Conservation (phyloP, 192 early-diverging fungal genomes). For the Linnemannia hyalina region DNA sequence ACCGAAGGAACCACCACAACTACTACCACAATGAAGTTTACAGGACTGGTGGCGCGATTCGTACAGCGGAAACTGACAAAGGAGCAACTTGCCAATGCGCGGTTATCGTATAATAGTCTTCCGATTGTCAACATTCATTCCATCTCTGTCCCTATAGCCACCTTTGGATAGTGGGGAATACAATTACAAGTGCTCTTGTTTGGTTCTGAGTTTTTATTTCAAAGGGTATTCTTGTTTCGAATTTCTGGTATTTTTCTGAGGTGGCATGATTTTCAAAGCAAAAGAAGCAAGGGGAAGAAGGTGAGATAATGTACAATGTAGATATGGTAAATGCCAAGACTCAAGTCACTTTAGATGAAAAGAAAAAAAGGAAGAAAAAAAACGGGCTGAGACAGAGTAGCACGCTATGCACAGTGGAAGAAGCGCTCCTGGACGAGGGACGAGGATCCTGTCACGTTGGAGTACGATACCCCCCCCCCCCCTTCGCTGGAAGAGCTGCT, state of each 20-base stretch:
- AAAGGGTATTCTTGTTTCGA: neutral
- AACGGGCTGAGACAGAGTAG: too few species aligned
- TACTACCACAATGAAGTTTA: neutral
- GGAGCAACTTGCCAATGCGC: conserved; percentile 30
- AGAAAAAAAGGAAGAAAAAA: too few species aligned
- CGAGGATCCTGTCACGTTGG: neutral
- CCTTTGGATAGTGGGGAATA: neutral
- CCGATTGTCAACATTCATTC: conserved; percentile 44
- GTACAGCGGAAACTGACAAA: conserved; percentile 36
- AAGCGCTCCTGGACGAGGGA: too few species aligned
- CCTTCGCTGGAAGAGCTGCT: neutral
- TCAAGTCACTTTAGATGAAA: too few species aligned
- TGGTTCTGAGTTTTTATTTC: neutral
- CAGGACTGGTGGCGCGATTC: conserved; percentile 15
- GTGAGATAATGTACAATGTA: too few species aligned
- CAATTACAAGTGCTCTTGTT: neutral
- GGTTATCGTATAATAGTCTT: conserved; percentile 40
- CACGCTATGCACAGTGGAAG: too few species aligned
- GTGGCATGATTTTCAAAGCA: too few species aligned
- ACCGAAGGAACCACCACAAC: too few species aligned
- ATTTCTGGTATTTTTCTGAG: neutral
- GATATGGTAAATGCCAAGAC: too few species aligned
- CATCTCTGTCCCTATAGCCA: conserved; percentile 18
- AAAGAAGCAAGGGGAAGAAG: too few species aligned
- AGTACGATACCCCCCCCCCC: neutral